Evolutionary conservation across 495 filamentous ascomycete species (phyloP), one percentile per base, ranked within the genome.

Genomic region (Filosporella fistucella): DNA sequence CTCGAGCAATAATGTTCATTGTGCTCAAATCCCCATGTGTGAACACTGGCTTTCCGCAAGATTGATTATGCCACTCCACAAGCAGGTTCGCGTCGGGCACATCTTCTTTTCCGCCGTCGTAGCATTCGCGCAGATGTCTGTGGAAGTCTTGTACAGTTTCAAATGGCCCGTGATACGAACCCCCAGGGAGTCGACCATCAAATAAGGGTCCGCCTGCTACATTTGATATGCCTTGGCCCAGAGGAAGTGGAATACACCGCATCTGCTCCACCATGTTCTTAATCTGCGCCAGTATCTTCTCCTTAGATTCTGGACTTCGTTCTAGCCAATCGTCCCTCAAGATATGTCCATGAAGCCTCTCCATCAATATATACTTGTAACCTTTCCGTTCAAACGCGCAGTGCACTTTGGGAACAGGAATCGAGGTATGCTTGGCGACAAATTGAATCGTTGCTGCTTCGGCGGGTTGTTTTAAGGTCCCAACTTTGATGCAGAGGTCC

Each of bases 391-490:
- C 60, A 53, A 78, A 78, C 23, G 74, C 61, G 56, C 68, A 77
- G 42, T 68, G 58, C 33, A 79, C 59, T 49, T 68, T 68, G 1
- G 74, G 76, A 2, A 77, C 70, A 9, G 76, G 75, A 35, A 81
- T 66, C n/a, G 67, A 64, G 6, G 74, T 80, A 30, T 75, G 47
- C 41, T 66, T 29, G 2, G 63, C 54, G 36, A 79, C 51, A 38
- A 72, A 76, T 33, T 57, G 61, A 65, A 81, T 70, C 12, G 70
- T 65, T 45, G 60, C 59, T 47, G 66, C 73, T 62, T 79, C 73
- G n/a, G 68, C 61, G 34, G 74, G 59, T 49, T 72, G 55, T 21
- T 62, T 39, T 14, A 30, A 58, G 11, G 17, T 26, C 16, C 68
- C 65, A 30, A 61, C 64, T 45, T 76, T 75, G 49, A 74, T 40